phyloP scores from a whole-genome alignment of 805 yeast genomes.

The Kazachstania kunashirensis region DNA sequence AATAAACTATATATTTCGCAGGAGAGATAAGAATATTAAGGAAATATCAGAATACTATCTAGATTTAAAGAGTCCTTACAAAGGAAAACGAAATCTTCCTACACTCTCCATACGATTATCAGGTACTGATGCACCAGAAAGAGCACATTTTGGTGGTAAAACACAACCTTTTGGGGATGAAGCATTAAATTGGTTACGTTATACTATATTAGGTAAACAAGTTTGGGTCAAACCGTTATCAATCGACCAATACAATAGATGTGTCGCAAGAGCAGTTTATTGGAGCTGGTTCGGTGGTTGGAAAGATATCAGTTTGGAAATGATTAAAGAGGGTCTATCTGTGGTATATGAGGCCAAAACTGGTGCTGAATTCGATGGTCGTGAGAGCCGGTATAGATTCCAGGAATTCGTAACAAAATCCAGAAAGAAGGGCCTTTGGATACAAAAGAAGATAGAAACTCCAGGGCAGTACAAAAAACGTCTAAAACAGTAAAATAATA shows the following conservation, averaged over 20 bases:
- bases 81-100: constrained; percentile 25
- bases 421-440: constrained; percentile 61
- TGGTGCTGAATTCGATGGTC: constrained; percentile 81
- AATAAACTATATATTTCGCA: background rate
- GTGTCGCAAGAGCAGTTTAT: constrained; percentile 66
- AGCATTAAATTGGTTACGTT: constrained; percentile 67
- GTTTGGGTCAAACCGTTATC: constrained; percentile 71
- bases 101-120: constrained; percentile 77
- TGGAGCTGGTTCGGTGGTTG: constrained; percentile 52
- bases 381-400: constrained; percentile 47
- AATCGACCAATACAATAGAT: constrained; percentile 80
- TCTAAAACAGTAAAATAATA: too few relatives aligned
- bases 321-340: constrained; percentile 76
- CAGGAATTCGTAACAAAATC: constrained; percentile 53
- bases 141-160: constrained; percentile 88
- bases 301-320: constrained; percentile 76
- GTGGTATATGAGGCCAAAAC: constrained; percentile 76
- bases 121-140: constrained; percentile 96
- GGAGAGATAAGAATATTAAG: background rate
- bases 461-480: constrained; percentile 70
- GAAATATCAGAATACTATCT: constrained; percentile 17
- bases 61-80: constrained; percentile 19
- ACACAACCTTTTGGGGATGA: constrained; percentile 84
- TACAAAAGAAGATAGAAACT: constrained; percentile 43
- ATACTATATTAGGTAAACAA: constrained; percentile 52